Conservation (phyloP, 805 yeast genomes). For the Maudiozyma serrabonitensis region DNA sequence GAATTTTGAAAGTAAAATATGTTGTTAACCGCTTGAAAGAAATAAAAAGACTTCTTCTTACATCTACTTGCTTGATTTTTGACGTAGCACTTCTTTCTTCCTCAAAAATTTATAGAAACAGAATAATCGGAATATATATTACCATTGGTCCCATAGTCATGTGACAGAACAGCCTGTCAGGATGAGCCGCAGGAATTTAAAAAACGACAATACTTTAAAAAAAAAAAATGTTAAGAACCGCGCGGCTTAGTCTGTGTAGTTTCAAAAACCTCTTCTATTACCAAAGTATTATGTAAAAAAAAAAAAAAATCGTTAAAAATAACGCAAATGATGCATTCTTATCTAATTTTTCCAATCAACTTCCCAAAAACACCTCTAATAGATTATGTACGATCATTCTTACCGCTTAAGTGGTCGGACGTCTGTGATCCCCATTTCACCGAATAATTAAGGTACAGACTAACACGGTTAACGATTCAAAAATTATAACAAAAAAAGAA, state of each 20-base stretch:
- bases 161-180: neutral
- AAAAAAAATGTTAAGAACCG: neutral
- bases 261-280: neutral
- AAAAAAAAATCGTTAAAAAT: neutral
- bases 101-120: neutral
- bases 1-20: too few species aligned
- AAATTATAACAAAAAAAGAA: too few species aligned
- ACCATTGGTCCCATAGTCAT: neutral
- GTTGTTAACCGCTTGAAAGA: too few species aligned
- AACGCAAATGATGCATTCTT: neutral
- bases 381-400: too few species aligned
- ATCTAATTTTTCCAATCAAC: neutral
- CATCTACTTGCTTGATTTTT: neutral
- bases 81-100: neutral
- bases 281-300: neutral
- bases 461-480: too few species aligned
- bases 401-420: neutral
- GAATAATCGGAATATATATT: neutral
- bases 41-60: too few species aligned
- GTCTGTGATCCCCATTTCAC: neutral
- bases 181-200: neutral
- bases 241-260: neutral
- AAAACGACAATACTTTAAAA: neutral
- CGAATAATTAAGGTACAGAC: neutral
- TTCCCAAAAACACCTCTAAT: neutral